These are phyloP conservation scores for Starmerella sp. DNA, from an alignment of 805 yeast genomes.

Conservation along the genomic window DNA sequence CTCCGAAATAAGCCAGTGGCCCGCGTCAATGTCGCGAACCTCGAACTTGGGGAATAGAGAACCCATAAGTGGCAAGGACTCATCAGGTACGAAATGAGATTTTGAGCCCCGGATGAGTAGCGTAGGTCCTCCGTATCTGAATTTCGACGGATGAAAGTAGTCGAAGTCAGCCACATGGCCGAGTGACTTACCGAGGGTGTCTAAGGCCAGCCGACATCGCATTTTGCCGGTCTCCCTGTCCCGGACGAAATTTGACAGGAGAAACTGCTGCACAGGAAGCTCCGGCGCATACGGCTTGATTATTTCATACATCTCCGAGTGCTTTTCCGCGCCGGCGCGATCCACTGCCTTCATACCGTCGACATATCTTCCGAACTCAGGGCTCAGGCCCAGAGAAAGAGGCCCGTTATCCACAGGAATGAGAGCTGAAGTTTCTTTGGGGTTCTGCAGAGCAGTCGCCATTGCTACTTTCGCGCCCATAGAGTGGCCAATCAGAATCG, in stretches of 20 bases:
- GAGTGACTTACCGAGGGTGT: slow-evolving; percentile 52
- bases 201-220: slow-evolving; percentile 57
- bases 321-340: slow-evolving; percentile 34
- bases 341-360: slow-evolving; percentile 50
- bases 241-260: slow-evolving; percentile 55
- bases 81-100: slow-evolving; percentile 74
- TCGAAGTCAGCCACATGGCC: slow-evolving; percentile 71
- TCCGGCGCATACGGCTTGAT: slow-evolving; percentile 53
- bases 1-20: slow-evolving; percentile 90
- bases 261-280: slow-evolving; percentile 57
- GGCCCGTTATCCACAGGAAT: slow-evolving; percentile 89
- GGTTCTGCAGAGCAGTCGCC: slow-evolving; percentile 66
- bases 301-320: slow-evolving; percentile 57
- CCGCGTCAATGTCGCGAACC: slow-evolving; percentile 63
- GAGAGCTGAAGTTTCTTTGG: slow-evolving; percentile 48
- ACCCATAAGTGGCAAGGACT: slow-evolving; percentile 60
- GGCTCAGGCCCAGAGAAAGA: slow-evolving; percentile 45
- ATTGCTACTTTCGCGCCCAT: slow-evolving; percentile 87
- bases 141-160: slow-evolving; percentile 38
- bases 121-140: slow-evolving; percentile 58
- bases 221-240: slow-evolving; percentile 28
- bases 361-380: slow-evolving; percentile 57
- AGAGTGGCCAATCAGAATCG: slow-evolving; percentile 34
- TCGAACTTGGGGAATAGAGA: slow-evolving; percentile 68
- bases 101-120: slow-evolving; percentile 69